Conservation (phyloP, 1,284 basidiomycete genomes). For the Austroboletus niveus region DNA sequence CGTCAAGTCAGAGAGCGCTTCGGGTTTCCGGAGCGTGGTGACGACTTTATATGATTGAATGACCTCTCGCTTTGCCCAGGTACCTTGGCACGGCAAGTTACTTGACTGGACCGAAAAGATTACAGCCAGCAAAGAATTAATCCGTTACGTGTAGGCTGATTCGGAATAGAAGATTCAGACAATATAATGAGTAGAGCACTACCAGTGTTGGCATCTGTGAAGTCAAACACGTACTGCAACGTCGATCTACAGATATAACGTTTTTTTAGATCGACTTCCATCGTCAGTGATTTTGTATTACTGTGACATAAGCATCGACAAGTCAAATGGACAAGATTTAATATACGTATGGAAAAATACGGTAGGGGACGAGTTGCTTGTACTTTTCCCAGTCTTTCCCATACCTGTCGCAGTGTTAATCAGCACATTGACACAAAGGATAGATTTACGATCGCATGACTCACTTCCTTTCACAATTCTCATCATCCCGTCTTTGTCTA, state of each 20-base stretch:
- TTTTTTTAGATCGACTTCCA: background rate
- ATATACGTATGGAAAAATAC: slow-evolving; percentile 89
- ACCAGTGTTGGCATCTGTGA: too few species aligned
- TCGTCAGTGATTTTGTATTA: background rate
- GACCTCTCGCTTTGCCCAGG: too few species aligned
- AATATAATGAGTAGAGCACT: too few species aligned
- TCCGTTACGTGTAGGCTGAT: too few species aligned
- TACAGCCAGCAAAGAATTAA: too few species aligned
- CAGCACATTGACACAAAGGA: background rate
- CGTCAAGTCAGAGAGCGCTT: slow-evolving; percentile 28
- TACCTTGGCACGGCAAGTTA: too few species aligned
- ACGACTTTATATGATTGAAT: slow-evolving; percentile 20
- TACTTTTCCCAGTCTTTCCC: slow-evolving; percentile 90
- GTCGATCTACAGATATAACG: too few species aligned
- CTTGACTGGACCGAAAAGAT: too few species aligned
- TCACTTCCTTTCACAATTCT: slow-evolving; percentile 86
- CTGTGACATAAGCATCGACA: too few species aligned
- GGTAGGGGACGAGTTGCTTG: slow-evolving; percentile 79
- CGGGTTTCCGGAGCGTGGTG: slow-evolving; percentile 34
- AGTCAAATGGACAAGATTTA: slow-evolving; percentile 23
- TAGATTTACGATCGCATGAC: slow-evolving; percentile 15
- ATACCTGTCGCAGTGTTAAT: slow-evolving; percentile 45
- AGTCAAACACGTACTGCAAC: too few species aligned
- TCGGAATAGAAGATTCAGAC: too few species aligned
- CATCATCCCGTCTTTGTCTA: slow-evolving; percentile 89